Percentiles rank a stretch among this genome's conserved stretches.
Conservation (phyloP, 495 filamentous ascomycete genomes). For the Aspergillus leporis region DNA sequence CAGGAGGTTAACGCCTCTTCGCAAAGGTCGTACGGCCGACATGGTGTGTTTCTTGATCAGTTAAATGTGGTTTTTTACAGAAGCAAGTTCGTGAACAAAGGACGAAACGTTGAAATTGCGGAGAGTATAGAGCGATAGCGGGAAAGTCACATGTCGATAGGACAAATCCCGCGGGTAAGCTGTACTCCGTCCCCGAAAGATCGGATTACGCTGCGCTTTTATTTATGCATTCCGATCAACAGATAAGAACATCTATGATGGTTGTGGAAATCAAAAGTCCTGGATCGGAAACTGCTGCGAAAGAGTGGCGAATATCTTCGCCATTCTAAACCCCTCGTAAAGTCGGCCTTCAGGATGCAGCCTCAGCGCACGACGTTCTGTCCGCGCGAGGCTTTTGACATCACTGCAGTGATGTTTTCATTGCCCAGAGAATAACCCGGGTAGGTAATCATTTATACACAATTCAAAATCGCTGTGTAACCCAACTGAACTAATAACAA, state of each 20-base stretch:
- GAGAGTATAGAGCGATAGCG: constrained; percentile 31
- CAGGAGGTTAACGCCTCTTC: constrained; percentile 35
- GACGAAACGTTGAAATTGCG: constrained; percentile 18
- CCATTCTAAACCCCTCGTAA: background rate
- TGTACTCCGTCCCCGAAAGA: background rate
- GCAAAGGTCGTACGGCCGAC: constrained; percentile 37
- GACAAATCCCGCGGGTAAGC: constrained; percentile 23
- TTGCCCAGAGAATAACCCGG: background rate
- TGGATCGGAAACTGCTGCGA: background rate
- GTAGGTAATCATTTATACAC: background rate
- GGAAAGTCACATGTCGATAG: constrained; percentile 49
- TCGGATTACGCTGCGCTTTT: background rate
- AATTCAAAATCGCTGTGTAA: background rate
- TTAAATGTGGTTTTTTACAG: constrained; percentile 23
- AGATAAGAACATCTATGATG: background rate
- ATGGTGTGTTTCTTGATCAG: constrained; percentile 26
- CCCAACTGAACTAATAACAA: background rate
- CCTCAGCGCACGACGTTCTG: background rate
- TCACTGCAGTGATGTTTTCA: background rate
- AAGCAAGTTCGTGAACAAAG: constrained; percentile 6
- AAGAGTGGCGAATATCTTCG: background rate
- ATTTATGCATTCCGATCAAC: background rate
- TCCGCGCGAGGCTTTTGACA: background rate
- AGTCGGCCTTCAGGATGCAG: background rate
- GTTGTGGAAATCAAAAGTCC: background rate